Evolutionary conservation across 352 stramenopile species (phyloP).

Genomic region (Pseudoperonospora humuli): DNA sequence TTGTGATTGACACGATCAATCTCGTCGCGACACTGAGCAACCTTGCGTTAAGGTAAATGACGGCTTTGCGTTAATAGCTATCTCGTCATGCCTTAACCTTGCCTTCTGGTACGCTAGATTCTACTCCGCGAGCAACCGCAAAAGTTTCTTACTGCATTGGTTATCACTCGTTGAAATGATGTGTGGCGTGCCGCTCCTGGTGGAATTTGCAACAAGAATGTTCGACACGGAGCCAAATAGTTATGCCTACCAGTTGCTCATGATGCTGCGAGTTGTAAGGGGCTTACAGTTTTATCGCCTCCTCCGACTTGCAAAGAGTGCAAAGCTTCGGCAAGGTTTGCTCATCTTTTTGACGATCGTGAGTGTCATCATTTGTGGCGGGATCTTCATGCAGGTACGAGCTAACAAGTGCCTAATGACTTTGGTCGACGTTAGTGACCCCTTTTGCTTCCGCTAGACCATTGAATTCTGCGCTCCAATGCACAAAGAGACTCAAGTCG

Average conservation of each 20-base stretch:
- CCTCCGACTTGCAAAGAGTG: slow-evolving; percentile 43
- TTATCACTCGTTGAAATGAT: slow-evolving; percentile 52
- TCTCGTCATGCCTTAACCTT: too few species aligned
- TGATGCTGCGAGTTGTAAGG: slow-evolving; percentile 53
- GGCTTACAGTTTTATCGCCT: slow-evolving; percentile 61
- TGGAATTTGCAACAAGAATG: slow-evolving; percentile 21
- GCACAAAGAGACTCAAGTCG: slow-evolving; percentile 8
- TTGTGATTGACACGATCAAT: slow-evolving; percentile 42
- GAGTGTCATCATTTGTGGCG: slow-evolving; percentile 59
- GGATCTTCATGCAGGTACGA: slow-evolving; percentile 46
- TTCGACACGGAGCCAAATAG: slow-evolving; percentile 21
- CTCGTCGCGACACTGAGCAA: slow-evolving; percentile 36
- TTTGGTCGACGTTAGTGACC: too few species aligned
- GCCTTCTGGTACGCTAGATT: too few species aligned
- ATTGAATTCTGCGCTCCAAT: too few species aligned
- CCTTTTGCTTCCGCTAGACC: too few species aligned
- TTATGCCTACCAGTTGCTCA: slow-evolving; percentile 49
- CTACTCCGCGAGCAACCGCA: slow-evolving; percentile 58
- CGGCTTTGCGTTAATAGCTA: too few species aligned
- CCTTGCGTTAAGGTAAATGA: slow-evolving; percentile 42
- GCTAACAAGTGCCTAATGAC: slow-evolving; percentile 7
- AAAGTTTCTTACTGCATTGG: slow-evolving; percentile 47
- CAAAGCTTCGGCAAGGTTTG: slow-evolving; percentile 43
- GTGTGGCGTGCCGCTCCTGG: slow-evolving; percentile 37
- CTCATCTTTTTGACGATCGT: slow-evolving; percentile 46